Evolutionary conservation across 2,329 filamentous ascomycete genomes (phyloP), one percentile per base, ranked within the genome.

Genomic region (Venturia aucupariae): DNA sequence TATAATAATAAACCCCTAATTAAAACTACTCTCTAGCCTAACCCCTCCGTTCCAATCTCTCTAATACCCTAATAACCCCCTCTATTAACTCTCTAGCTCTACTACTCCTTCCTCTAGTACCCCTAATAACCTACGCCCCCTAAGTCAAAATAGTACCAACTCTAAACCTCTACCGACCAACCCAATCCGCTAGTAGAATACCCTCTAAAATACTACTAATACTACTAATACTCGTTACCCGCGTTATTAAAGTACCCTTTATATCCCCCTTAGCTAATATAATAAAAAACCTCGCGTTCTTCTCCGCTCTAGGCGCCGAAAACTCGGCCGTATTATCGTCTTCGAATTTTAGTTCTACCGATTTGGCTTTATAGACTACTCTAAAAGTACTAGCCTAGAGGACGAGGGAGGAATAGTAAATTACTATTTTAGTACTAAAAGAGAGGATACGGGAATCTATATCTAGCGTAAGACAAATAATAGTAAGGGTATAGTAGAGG

Each of bases 401-500:
- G 1, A 75, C 71, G 4, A 77, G 67, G 1, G 69, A 68, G 24
- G 75, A 73, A 30, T 71, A 72, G 65, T 73, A 75, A 15, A 76
- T 64, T 39, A 72, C 69, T 67, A 76, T 72, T 30, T 75, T 71
- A 42, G 69, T 67, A 15, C 74, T 74, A 22, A 64, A 64, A 7
- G 63, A 55, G 19, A 64, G 41, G 30, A 39, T 38, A 4, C 32
- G 24, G 24, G 55, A 11, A 19, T 48, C 44, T 19, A 51, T 51
- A 30, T 64, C 41, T 7, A 60, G 39, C 19, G 44, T 38, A 22
- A 61, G 54, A 19, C 42, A 17, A 7, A 61, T 30, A 35, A 64
- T 64, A 17, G 10, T 35, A 13, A 64, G 42, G 4, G 63, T 19
- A 17, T 27, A 17, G 13, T 61, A 55, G 10, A 64, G 27, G 13